Evolutionary conservation across 129 eudicot species (phyloP).

Genomic region (Chrysanthemum seticuspe): DNA sequence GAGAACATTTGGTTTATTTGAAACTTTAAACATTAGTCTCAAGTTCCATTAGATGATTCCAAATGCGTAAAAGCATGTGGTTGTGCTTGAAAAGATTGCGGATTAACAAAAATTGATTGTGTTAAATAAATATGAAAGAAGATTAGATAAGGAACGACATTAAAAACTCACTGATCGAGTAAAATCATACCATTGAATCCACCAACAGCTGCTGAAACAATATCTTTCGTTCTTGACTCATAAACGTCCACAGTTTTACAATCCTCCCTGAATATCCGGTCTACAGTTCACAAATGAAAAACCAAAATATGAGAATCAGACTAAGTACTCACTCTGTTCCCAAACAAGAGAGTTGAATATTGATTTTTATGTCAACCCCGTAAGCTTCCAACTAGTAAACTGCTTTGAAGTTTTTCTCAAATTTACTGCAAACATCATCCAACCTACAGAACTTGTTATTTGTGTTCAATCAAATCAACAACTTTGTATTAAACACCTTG

Average conservation of each 20-base stretch:
- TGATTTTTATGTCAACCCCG: slow-evolving; percentile 3
- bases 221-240: slow-evolving; percentile 63
- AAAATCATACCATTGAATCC: slow-evolving; percentile 75
- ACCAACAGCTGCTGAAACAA: slow-evolving; percentile 85
- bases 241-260: slow-evolving; percentile 73
- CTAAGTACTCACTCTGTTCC: slow-evolving; percentile 3
- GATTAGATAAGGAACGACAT: not conserved
- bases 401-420: not conserved
- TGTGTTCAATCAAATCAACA: not conserved
- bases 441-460: not conserved
- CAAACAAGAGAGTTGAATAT: not conserved
- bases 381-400: slow-evolving; percentile 8
- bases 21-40: slow-evolving; percentile 9
- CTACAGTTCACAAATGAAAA: slow-evolving; percentile 29
- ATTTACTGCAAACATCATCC: not conserved
- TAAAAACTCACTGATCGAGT: not conserved
- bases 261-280: slow-evolving; percentile 74
- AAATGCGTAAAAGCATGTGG: slow-evolving; percentile 1
- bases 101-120: slow-evolving; percentile 2
- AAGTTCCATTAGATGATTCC: slow-evolving; percentile 7
- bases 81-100: not conserved
- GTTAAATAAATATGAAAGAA: not conserved
- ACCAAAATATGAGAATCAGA: slow-evolving; percentile 20
- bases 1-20: not conserved
- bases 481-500: not conserved